These are phyloP conservation scores for Penicillium malachiteum DNA, from an alignment of 495 filamentous ascomycete species.

Conservation along the genomic window DNA sequence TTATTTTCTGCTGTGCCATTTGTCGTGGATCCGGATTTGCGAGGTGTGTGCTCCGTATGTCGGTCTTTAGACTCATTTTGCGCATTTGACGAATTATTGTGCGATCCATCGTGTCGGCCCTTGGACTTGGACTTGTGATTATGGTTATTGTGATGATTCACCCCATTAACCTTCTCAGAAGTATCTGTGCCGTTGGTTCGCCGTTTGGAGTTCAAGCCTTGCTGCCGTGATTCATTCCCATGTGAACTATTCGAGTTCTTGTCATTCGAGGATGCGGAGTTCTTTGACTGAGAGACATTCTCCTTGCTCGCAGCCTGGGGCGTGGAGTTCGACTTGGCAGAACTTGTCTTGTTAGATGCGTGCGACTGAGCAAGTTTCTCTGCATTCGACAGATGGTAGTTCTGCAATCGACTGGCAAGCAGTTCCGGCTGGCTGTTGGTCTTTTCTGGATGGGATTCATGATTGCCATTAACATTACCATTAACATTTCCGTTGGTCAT, in stretches of 20 bases:
- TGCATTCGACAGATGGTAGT: slow-evolving; percentile 37
- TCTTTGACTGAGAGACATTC: slow-evolving; percentile 27
- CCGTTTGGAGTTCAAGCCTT: slow-evolving; percentile 24
- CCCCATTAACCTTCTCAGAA: slow-evolving; percentile 40
- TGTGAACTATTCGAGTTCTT: slow-evolving; percentile 18
- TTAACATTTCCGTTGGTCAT: slow-evolving; percentile 14
- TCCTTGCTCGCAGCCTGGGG: slow-evolving; percentile 28
- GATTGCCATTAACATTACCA: slow-evolving; percentile 15
- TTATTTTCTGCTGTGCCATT: not conserved
- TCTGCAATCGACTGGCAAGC: slow-evolving; percentile 40
- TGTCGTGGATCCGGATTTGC: slow-evolving; percentile 30
- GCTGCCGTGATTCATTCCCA: slow-evolving; percentile 25
- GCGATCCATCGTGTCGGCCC: slow-evolving; percentile 31
- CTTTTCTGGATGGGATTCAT: slow-evolving; percentile 9
- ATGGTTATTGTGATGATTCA: slow-evolving; percentile 16
- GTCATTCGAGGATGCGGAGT: slow-evolving; percentile 29
- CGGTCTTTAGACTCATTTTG: slow-evolving; percentile 31
- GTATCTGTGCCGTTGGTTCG: slow-evolving; percentile 34
- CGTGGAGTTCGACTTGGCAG: slow-evolving; percentile 17
- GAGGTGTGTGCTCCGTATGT: slow-evolving; percentile 26
- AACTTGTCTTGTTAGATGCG: slow-evolving; percentile 21
- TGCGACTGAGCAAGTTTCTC: slow-evolving; percentile 33
- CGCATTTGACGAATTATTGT: slow-evolving; percentile 19
- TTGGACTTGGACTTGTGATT: slow-evolving; percentile 33
- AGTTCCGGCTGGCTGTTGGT: slow-evolving; percentile 29